Base-by-base conservation (phyloP, 148 eudicot species). In the Vaccinium macrocarpon region DNA sequence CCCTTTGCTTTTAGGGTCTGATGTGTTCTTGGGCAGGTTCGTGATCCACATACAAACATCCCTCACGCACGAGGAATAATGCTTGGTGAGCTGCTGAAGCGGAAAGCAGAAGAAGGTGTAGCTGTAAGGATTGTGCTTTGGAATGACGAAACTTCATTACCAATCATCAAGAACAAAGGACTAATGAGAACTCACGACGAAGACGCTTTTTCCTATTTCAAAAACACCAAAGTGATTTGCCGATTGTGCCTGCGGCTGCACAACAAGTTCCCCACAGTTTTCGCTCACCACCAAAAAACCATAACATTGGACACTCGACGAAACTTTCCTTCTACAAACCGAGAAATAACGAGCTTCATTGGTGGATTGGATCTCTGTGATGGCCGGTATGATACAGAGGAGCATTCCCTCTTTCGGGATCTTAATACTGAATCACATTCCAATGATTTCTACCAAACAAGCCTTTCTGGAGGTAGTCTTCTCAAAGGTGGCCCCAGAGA, bases 341-440 rank as follows among this genome's bases (percentile, higher is more conserved):
- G 94, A 56, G 97, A 92, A 85, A 91, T 95, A 80, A 92, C 68
- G 88, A 97, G 99, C 88, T 97, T 92, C 53, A 56, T 97, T 50
- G 98, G 98, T 12, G 98, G 98, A 5, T 88, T 97, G 72, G 99
- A 95, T 85, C 95, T 97, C 19, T 92, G 96, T 79, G 93, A 95
- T 76, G 99, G 99, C 16, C 88, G 97, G 42, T 96, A 96, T 11
- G 99, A 97, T 49, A 95, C 98, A 8, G 93, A 92, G 81, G 86
- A 92, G 19, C 98, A 93, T 74, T 93, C 96, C 1, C 85, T 92
- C 23, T 93, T 95, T 80, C 82, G 62, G 83, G 92, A 92, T 14
- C 92, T 93, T 15, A 94, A 92, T 84, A 90, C 89, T 2, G 94
- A 93, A 49, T 82, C 89, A 2, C 94, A 93, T 82, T 55, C 80